phyloP scores from a whole-genome alignment of 2,329 filamentous ascomycete genomes.

The Xylaria sp. region DNA sequence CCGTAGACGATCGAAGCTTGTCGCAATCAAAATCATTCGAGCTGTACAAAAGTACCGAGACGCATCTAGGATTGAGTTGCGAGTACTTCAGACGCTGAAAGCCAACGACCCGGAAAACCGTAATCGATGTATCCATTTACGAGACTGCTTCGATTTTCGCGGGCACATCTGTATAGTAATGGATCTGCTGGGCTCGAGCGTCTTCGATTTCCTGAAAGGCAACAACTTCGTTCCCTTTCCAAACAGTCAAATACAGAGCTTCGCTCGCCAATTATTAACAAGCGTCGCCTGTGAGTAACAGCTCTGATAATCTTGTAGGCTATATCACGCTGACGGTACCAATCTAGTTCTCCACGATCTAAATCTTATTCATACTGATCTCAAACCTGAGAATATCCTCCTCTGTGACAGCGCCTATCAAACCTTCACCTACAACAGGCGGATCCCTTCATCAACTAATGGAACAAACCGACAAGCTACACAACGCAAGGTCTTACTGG shows the following conservation, averaged over 20 bases:
- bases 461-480: constrained; percentile 70
- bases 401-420: constrained; percentile 73
- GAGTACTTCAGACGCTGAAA: constrained; percentile 90
- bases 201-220: constrained; percentile 97
- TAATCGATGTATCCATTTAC: constrained; percentile 95
- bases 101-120: constrained; percentile 92
- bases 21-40: constrained; percentile 97
- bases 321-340: constrained; percentile 41
- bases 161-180: constrained; percentile 93
- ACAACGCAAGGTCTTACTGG: constrained; percentile 72
- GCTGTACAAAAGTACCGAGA: constrained; percentile 99
- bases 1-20: constrained; percentile 76
- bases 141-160: constrained; percentile 96
- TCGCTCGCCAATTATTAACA: constrained; percentile 95
- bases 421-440: constrained; percentile 76
- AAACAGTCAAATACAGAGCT: constrained; percentile 97
- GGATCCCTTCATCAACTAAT: constrained; percentile 74
- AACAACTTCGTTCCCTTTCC: constrained; percentile 97
- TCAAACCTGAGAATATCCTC: constrained; percentile 78
- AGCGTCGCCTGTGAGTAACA: constrained; percentile 91
- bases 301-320: not conserved
- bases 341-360: constrained; percentile 88
- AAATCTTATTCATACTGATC: constrained; percentile 92
- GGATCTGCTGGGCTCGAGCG: constrained; percentile 87
- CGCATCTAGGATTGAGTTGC: constrained; percentile 91